A percentile compares a stretch with the other conserved stretches of the same genome.
Conservation (phyloP, 768 basidiomycete genomes). For the Suillus lakei region DNA sequence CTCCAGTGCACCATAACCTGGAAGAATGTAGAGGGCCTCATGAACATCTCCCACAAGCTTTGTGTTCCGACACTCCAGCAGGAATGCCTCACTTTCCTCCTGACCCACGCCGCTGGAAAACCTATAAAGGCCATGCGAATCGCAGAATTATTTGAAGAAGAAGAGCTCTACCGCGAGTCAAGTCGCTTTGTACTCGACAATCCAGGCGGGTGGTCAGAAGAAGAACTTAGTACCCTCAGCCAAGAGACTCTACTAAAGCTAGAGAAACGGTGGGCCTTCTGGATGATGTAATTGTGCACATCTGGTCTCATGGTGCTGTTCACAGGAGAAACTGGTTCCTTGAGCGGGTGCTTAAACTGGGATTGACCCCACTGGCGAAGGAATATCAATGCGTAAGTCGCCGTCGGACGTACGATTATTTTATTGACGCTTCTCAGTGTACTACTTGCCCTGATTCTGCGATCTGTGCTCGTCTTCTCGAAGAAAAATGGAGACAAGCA, state of each 20-base stretch:
- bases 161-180: conserved; percentile 87
- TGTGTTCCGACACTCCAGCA: conserved; percentile 81
- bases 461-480: conserved; percentile 80
- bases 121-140: conserved; percentile 94
- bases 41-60: conserved; percentile 91
- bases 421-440: conserved; percentile 52
- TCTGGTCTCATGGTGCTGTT: neutral
- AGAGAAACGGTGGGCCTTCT: conserved; percentile 69
- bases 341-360: conserved; percentile 91
- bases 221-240: conserved; percentile 81
- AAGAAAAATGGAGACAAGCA: conserved; percentile 93
- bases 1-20: conserved; percentile 93
- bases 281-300: neutral
- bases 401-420: neutral
- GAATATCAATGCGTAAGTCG: conserved; percentile 89
- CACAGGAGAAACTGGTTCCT: conserved; percentile 91
- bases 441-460: conserved; percentile 81
- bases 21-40: conserved; percentile 91
- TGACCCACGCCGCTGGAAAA: conserved; percentile 90
- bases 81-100: conserved; percentile 84
- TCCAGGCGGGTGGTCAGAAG: conserved; percentile 82
- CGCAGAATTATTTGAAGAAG: conserved; percentile 89
- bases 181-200: conserved; percentile 93
- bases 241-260: conserved; percentile 86
- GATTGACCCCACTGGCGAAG: conserved; percentile 84